Evolutionary conservation across 768 basidiomycete genomes (phyloP).

Genomic region (Xerocomellus intermedius): DNA sequence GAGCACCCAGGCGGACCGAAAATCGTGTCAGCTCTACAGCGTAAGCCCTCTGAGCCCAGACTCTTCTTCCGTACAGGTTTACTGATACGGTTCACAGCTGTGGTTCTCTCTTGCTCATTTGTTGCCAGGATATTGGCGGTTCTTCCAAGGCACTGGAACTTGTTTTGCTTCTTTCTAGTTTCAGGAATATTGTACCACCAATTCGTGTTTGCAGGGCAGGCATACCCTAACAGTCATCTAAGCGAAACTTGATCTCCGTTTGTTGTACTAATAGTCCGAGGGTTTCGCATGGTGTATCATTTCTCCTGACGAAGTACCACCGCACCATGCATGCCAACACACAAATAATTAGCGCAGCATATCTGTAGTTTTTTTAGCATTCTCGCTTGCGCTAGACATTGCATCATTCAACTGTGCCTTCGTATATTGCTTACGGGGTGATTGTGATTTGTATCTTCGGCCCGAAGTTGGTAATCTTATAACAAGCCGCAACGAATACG

Average conservation of each 20-base stretch:
- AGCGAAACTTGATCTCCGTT: background rate
- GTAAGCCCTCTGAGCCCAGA: conserved; percentile 15
- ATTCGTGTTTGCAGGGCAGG: conserved; percentile 4
- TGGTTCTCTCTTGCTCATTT: conserved; percentile 34
- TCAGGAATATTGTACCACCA: conserved; percentile 9
- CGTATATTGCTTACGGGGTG: no score
- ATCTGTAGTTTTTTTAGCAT: background rate
- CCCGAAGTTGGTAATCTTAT: background rate
- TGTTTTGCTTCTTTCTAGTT: conserved; percentile 10
- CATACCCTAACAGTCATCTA: background rate
- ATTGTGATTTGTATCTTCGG: background rate
- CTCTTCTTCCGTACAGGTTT: background rate
- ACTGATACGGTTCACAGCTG: conserved; percentile 14
- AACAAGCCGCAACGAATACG: background rate
- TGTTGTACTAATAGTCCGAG: conserved; percentile 11
- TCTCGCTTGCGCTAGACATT: no score
- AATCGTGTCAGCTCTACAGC: conserved; percentile 32
- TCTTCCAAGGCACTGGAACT: conserved; percentile 17
- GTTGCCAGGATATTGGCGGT: conserved; percentile 31
- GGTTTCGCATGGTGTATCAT: background rate
- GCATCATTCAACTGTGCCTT: no score
- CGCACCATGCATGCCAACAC: no score
- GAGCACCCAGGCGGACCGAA: conserved; percentile 22
- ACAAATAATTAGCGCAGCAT: background rate
- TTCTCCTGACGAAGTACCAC: background rate